A percentile compares a stretch with the other conserved stretches of the same genome.
phyloP scores from a whole-genome alignment of 768 basidiomycete genomes.

The Russula vinacea region DNA sequence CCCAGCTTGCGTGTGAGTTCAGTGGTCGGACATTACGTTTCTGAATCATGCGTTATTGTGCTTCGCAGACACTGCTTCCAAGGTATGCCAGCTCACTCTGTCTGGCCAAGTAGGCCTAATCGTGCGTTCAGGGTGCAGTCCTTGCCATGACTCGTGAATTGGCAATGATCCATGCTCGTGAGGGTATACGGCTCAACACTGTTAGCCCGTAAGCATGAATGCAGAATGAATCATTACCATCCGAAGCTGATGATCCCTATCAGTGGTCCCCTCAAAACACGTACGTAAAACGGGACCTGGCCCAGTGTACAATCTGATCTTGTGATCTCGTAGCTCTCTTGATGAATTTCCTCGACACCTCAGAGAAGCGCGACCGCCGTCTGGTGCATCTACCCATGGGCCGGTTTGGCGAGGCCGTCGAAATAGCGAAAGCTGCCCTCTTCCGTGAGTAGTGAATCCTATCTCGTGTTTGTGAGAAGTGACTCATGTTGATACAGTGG shows the following conservation, averaged over 20 bases:
- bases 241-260: conserved; percentile 20
- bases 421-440: conserved; percentile 87
- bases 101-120: conserved; percentile 12
- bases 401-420: conserved; percentile 94
- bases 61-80: conserved; percentile 83
- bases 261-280: conserved; percentile 93
- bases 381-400: conserved; percentile 94
- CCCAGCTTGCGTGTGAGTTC: conserved; percentile 92
- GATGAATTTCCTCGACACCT: conserved; percentile 97
- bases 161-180: conserved; percentile 95
- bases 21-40: background rate
- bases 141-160: conserved; percentile 97
- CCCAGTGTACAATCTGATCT: background rate
- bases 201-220: conserved; percentile 79
- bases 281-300: conserved; percentile 44
- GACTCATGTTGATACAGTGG: conserved; percentile 48
- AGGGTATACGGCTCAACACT: conserved; percentile 94
- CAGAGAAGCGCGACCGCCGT: conserved; percentile 90
- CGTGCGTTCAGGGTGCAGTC: conserved; percentile 72
- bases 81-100: conserved; percentile 45
- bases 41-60: conserved; percentile 1
- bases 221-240: conserved; percentile 1
- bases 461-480: conserved; percentile 4
- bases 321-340: conserved; percentile 64
- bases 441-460: conserved; percentile 63